Conservation (phyloP, 805 yeast species). For the Dipodascopsis uninucleata region DNA sequence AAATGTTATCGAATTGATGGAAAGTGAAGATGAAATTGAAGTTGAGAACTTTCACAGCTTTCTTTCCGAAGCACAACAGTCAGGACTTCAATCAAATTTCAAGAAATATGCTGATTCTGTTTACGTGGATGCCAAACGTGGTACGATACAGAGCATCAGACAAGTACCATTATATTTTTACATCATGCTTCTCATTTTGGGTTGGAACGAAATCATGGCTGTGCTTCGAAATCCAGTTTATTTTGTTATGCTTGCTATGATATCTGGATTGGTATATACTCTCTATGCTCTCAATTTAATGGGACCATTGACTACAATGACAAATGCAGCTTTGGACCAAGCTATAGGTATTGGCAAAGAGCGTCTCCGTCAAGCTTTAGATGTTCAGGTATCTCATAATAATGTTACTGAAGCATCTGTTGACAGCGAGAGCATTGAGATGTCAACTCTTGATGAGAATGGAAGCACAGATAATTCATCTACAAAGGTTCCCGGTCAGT, state of each 20-base stretch:
- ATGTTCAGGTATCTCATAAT: conserved; percentile 1
- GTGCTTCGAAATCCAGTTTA: conserved; percentile 75
- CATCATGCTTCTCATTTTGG: conserved; percentile 65
- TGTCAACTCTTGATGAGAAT: conserved; percentile 3
- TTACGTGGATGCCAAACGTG: conserved; percentile 83
- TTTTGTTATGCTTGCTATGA: conserved; percentile 53
- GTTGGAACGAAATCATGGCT: conserved; percentile 95
- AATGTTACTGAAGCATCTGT: background rate
- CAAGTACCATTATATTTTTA: conserved; percentile 83
- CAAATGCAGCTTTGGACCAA: conserved; percentile 20
- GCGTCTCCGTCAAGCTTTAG: conserved; percentile 14
- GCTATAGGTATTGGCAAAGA: conserved; percentile 17
- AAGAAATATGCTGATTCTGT: conserved; percentile 73
- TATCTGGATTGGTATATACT: conserved; percentile 62
- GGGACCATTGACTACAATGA: conserved; percentile 65
- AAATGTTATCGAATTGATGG: conserved; percentile 9
- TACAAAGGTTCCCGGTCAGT: conserved; percentile 3
- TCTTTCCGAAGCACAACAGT: conserved; percentile 55
- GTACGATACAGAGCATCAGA: conserved; percentile 70
- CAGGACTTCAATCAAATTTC: conserved; percentile 54
- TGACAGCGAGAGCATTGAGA: conserved; percentile 1
- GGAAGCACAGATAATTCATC: no score
- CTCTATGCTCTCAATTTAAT: conserved; percentile 68
- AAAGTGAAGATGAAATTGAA: conserved; percentile 32
- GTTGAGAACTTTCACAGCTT: conserved; percentile 52